Conservation (phyloP, 768 basidiomycete species). For the Bullera alba region DNA sequence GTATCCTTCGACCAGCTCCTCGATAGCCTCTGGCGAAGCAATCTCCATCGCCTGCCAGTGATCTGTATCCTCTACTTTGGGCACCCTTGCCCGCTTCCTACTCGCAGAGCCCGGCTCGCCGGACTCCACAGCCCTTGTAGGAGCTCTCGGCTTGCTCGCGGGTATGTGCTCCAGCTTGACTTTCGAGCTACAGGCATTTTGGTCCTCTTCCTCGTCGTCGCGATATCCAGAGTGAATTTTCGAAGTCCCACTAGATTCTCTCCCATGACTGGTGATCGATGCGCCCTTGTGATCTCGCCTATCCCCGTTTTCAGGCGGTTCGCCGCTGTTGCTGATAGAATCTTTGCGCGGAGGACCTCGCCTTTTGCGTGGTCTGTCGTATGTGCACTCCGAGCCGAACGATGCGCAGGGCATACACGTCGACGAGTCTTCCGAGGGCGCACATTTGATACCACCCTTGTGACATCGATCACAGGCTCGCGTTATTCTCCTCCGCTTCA, state of each 20-base stretch:
- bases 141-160: neutral
- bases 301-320: too few species aligned
- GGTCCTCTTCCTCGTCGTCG: too few species aligned
- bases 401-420: neutral
- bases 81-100: too few species aligned
- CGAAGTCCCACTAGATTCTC: neutral
- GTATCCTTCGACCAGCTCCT: constrained; percentile 15
- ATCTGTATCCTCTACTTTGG: too few species aligned
- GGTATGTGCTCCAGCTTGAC: neutral
- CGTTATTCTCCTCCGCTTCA: too few species aligned
- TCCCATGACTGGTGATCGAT: neutral
- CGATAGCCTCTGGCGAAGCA: constrained; percentile 5
- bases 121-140: neutral
- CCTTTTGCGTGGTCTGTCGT: constrained; percentile 2
- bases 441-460: neutral
- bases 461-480: neutral
- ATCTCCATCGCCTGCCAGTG: neutral
- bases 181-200: too few species aligned
- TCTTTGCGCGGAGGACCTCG: neutral
- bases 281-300: too few species aligned
- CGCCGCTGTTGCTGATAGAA: neutral
- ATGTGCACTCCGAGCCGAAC: constrained; percentile 7
- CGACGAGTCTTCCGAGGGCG: neutral
- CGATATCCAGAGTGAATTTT: neutral
- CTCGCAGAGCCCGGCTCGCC: too few species aligned